Evolutionary conservation across 805 yeast species (phyloP).

Genomic region (Kodamaea hsintzibuensis): DNA sequence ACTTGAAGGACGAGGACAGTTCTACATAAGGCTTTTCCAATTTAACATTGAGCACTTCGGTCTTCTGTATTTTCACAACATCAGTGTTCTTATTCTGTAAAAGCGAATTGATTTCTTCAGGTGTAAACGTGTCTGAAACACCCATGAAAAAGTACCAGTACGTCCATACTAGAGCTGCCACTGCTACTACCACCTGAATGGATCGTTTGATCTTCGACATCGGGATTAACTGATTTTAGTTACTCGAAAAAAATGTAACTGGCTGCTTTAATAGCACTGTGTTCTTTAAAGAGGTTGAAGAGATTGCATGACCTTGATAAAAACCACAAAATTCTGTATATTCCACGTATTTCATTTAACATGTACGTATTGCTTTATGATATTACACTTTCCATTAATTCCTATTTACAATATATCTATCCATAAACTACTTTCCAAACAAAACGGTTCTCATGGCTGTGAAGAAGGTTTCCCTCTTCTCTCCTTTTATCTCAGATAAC

Average conservation of each 20-base stretch:
- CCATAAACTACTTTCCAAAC: conserved; percentile 57
- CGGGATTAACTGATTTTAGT: neutral
- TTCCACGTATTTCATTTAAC: neutral
- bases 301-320: neutral
- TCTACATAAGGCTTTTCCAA: conserved; percentile 44
- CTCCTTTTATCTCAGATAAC: conserved; percentile 68
- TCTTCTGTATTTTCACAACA: conserved; percentile 34
- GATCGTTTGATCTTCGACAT: conserved; percentile 7
- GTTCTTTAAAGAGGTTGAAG: neutral
- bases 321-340: neutral
- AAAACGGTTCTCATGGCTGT: conserved; percentile 73
- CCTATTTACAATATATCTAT: neutral
- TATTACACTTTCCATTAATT: neutral
- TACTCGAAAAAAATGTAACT: neutral
- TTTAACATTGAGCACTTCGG: conserved; percentile 30
- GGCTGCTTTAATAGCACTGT: neutral
- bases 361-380: neutral
- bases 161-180: conserved; percentile 6
- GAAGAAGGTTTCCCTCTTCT: conserved; percentile 62
- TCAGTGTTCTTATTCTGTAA: conserved; percentile 42
- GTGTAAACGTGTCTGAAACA: conserved; percentile 13
- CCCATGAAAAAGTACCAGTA: conserved; percentile 9
- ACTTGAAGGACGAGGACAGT: conserved; percentile 21
- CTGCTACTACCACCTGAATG: conserved; percentile 9
- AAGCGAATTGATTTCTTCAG: conserved; percentile 47